Percentiles rank a stretch among this genome's conserved stretches.
These are phyloP conservation scores for Pestalotiopsis sp. DNA, from an alignment of 2,329 filamentous ascomycete genomes.

Conservation along the genomic window DNA sequence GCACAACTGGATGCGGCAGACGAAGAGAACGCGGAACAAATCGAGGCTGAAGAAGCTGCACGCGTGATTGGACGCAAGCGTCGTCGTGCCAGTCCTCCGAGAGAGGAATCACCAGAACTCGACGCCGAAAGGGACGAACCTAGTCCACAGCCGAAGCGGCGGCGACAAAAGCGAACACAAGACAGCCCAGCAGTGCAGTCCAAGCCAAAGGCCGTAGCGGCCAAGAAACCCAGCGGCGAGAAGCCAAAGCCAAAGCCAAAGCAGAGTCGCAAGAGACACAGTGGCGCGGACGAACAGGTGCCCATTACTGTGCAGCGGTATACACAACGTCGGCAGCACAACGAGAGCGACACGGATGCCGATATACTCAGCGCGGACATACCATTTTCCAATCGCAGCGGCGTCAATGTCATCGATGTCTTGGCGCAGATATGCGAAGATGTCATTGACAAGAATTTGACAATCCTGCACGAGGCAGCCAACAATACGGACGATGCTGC, in stretches of 20 bases:
- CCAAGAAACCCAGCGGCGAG: not conserved
- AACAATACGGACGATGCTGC: constrained; percentile 44
- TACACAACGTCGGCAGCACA: constrained; percentile 44
- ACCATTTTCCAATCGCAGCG: constrained; percentile 52
- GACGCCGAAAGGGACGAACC: constrained; percentile 36
- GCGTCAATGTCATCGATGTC: constrained; percentile 65
- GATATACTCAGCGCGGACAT: constrained; percentile 53
- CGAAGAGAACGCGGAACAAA: constrained; percentile 19
- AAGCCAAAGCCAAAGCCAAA: constrained; percentile 20
- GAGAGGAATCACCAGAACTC: constrained; percentile 42
- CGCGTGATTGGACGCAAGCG: constrained; percentile 44
- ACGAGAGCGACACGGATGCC: constrained; percentile 38
- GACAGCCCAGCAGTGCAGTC: constrained; percentile 46
- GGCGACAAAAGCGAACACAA: constrained; percentile 31
- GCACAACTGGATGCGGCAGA: not conserved
- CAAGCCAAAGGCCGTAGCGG: constrained; percentile 29
- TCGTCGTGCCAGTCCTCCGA: constrained; percentile 36
- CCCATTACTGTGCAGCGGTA: constrained; percentile 65
- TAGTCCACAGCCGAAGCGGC: constrained; percentile 34
- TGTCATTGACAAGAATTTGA: constrained; percentile 53
- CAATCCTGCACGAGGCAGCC: constrained; percentile 45
- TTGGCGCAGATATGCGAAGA: constrained; percentile 64
- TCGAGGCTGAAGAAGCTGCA: constrained; percentile 28
- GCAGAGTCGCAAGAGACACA: constrained; percentile 20
- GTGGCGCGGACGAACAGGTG: constrained; percentile 37